These are phyloP conservation scores for Diaporthe helianthi DNA, from an alignment of 2,329 filamentous ascomycete genomes.

Conservation along the genomic window DNA sequence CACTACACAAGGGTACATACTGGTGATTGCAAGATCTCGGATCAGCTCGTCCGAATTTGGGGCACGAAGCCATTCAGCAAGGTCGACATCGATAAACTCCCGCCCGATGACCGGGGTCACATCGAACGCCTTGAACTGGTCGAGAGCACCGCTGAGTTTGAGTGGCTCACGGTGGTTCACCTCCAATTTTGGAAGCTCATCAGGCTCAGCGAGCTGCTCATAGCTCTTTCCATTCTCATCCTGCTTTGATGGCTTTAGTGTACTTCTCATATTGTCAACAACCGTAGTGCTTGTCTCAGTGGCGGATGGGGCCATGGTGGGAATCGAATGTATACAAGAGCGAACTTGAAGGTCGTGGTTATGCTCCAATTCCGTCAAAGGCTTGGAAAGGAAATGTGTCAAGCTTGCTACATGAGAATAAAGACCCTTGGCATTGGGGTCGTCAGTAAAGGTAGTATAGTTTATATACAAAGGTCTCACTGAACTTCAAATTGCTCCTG, in stretches of 20 bases:
- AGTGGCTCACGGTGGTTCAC: slow-evolving; percentile 20
- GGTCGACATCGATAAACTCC: slow-evolving; percentile 50
- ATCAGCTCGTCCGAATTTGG: slow-evolving; percentile 62
- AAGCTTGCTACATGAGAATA: rapidly evolving
- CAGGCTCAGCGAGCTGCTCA: not conserved
- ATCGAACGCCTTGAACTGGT: slow-evolving; percentile 42
- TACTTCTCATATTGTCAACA: not conserved
- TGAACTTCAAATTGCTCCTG: not conserved
- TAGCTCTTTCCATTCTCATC: not conserved
- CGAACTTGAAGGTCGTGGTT: not conserved
- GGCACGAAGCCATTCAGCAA: slow-evolving; percentile 61
- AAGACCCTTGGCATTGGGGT: not conserved
- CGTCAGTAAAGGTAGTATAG: not conserved
- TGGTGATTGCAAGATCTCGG: slow-evolving; percentile 66
- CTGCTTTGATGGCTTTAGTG: not conserved
- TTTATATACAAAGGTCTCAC: not conserved
- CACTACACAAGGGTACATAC: slow-evolving; percentile 50
- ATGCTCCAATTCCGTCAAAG: not conserved
- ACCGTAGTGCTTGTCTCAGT: not conserved
- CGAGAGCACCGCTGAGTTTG: slow-evolving; percentile 35
- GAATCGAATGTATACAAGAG: too few species aligned
- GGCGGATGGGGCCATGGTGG: not conserved
- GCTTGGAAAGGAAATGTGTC: not conserved
- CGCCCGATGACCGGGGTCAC: slow-evolving; percentile 45
- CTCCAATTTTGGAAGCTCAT: not conserved